phyloP scores from a whole-genome alignment of 176 grass and related monocot species.

The bread wheat (Triticum aestivum) region DNA sequence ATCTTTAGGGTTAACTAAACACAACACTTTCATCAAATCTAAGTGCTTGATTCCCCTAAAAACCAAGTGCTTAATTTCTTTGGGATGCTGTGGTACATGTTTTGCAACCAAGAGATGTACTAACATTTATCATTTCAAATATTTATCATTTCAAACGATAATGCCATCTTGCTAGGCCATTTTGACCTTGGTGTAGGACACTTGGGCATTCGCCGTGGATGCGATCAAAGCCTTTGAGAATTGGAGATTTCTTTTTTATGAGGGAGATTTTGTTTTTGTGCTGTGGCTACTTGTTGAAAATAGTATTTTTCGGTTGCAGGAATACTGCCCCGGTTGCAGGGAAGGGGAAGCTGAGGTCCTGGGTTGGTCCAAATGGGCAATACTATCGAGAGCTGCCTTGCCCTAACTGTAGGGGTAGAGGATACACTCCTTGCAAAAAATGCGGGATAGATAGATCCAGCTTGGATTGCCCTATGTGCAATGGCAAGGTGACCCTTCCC shows the following conservation, averaged over 20 bases:
- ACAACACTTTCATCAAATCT: not conserved
- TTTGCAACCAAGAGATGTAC: not conserved
- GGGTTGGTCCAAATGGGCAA: constrained; percentile 94
- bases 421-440: constrained; percentile 75
- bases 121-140: not conserved
- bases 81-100: not conserved
- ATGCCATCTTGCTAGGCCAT: not conserved
- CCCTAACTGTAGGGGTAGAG: constrained; percentile 77
- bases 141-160: not conserved
- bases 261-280: not conserved
- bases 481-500: constrained; percentile 68
- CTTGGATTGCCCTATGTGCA: constrained; percentile 70
- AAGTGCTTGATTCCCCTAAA: not conserved
- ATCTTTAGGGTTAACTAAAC: not conserved
- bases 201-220: not conserved
- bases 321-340: constrained; percentile 34
- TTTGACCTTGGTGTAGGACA: not conserved
- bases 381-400: constrained; percentile 92
- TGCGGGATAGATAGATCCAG: constrained; percentile 86
- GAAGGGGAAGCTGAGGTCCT: constrained; percentile 72
- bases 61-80: not conserved
- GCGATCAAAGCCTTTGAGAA: not conserved
- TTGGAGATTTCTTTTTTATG: not conserved
- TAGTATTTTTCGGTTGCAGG: constrained; percentile 38
- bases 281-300: not conserved